Evolutionary conservation across 106 monocot species (phyloP), one percentile per base, ranked within the genome.

Genomic region (Dendrobium catenatum): DNA sequence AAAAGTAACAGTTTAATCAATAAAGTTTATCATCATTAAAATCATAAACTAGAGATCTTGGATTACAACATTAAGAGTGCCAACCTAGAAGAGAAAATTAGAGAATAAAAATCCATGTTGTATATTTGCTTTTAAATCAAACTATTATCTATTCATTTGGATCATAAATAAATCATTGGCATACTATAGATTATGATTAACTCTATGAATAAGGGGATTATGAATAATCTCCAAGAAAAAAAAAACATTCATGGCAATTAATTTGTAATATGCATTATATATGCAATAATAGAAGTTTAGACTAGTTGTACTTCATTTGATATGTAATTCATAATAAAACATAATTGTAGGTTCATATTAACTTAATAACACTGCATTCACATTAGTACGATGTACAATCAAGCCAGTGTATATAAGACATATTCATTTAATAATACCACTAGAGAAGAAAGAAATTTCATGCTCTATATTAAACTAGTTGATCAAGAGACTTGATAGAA

Each of bases 201-300:
- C 94, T 81, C 95, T 90, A 82, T 89, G 55, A 85, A 95, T 80
- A 55, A 95, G 85, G 74, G 95, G 92, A 49, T 79, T 83, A 74
- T 90, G 87, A 82, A 90, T 95, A 68, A 95, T 91, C 16, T 87
- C 95, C 78, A 92, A 85, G 78, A 81, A 92, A 75, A 90, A 90
- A 7, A 90, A n/a, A n/a, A n/a, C 88, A 95, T 74, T 95, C 95
- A 20, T 89, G 90, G 73, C 92, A 95, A 13, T 15, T 72, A 15
- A 72, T 72, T 29, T 29, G 24, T 13, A 72, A 37, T 72, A 16
- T 33, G 37, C 9, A 29, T 15, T 72, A 33, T 33, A 37, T 16
- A 16, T 26, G 27, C 33, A 72, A 4, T 1, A 72, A 0, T 8
- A 72, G 37, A 37, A 72, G 37, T 37, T 72, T 72, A 33, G 7